Percentiles rank a stretch among this genome's conserved stretches.
Evolutionary conservation across 1,139 yeast genomes (phyloP).

Genomic region (Candida neerlandica): DNA sequence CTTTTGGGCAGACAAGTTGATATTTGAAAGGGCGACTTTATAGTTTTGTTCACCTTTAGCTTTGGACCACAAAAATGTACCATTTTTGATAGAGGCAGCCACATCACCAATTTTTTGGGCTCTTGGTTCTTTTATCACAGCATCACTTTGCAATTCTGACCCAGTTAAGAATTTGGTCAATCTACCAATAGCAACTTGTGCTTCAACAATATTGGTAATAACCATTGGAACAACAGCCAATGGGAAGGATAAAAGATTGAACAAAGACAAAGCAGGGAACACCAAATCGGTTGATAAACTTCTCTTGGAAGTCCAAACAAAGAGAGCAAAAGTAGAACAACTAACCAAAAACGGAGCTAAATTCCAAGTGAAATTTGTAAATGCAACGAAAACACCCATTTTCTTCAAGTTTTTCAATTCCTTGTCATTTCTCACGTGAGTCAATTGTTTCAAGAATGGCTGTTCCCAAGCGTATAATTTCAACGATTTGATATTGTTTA

Average conservation of each 20-base stretch:
- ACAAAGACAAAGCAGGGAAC: constrained; percentile 89
- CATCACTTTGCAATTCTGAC: constrained; percentile 81
- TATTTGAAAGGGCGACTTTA: constrained; percentile 74
- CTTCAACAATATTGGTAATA: constrained; percentile 81
- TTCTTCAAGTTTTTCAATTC: constrained; percentile 78
- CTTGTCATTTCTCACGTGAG: constrained; percentile 82
- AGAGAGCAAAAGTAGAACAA: constrained; percentile 87
- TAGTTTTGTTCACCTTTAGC: constrained; percentile 60
- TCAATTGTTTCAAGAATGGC: constrained; percentile 75
- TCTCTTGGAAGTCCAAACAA: constrained; percentile 59
- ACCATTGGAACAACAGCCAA: constrained; percentile 93
- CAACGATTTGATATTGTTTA: constrained; percentile 88
- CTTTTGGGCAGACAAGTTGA: constrained; percentile 69
- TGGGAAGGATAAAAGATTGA: constrained; percentile 87
- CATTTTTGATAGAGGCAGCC: constrained; percentile 68
- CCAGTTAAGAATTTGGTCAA: constrained; percentile 70
- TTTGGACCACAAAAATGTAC: constrained; percentile 88
- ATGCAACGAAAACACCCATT: constrained; percentile 78
- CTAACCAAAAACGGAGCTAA: constrained; percentile 91
- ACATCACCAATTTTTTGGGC: constrained; percentile 61
- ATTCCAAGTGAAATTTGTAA: constrained; percentile 77
- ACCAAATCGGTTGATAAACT: constrained; percentile 90
- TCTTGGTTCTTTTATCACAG: constrained; percentile 62
- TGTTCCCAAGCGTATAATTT: constrained; percentile 95
- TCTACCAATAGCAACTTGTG: constrained; percentile 84